phyloP scores from a whole-genome alignment of 257 asterid genomes.

The Scutellaria baicalensis region DNA sequence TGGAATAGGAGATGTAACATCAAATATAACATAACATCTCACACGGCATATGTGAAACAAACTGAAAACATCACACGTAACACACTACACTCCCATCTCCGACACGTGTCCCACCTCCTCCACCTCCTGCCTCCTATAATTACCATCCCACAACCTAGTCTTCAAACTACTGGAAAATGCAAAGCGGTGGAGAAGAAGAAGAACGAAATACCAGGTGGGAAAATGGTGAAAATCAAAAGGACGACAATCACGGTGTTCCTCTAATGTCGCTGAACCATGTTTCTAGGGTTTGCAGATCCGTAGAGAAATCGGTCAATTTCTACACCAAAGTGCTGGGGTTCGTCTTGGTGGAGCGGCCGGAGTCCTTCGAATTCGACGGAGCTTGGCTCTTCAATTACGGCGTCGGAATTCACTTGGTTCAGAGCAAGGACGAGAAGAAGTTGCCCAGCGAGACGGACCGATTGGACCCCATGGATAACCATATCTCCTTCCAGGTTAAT shows the following conservation, averaged over 20 bases:
- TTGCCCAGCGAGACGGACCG: slow-evolving; percentile 27
- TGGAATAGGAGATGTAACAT: no score
- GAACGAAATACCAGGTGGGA: not conserved
- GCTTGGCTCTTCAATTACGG: slow-evolving; percentile 92
- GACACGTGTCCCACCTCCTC: slow-evolving; percentile 26
- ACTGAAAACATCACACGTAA: slow-evolving; percentile 31
- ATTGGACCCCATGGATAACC: slow-evolving; percentile 71
- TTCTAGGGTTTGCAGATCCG: slow-evolving; percentile 56
- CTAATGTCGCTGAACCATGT: slow-evolving; percentile 69
- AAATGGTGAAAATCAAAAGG: not conserved
- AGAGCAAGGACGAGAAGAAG: slow-evolving; percentile 33
- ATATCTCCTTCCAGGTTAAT: slow-evolving; percentile 59
- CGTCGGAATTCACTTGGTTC: slow-evolving; percentile 65
- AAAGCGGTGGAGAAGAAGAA: slow-evolving; percentile 13
- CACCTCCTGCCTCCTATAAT: slow-evolving; percentile 9
- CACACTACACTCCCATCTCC: not conserved
- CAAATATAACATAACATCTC: no score
- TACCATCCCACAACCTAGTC: not conserved
- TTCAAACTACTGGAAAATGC: slow-evolving; percentile 6
- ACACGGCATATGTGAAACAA: no score
- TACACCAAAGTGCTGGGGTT: slow-evolving; percentile 60
- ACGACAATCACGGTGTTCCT: slow-evolving; percentile 16
- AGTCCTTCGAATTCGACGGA: slow-evolving; percentile 55
- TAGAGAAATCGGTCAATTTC: slow-evolving; percentile 44
- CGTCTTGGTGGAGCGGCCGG: slow-evolving; percentile 52